These are phyloP conservation scores for Orbilia ellipsospora DNA, from an alignment of 2,329 filamentous ascomycete species.

Conservation along the genomic window DNA sequence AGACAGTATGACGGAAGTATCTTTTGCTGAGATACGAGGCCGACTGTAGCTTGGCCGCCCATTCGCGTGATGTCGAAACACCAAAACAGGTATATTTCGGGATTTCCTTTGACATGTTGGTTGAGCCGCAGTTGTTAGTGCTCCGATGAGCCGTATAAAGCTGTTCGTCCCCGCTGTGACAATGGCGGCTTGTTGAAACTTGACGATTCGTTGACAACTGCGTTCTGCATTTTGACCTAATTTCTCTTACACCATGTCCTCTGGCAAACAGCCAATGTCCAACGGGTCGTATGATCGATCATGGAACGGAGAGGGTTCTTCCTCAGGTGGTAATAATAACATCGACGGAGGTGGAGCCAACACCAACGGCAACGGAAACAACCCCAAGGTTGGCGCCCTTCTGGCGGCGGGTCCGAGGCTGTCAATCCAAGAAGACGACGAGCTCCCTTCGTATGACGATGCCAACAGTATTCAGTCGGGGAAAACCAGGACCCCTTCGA, in stretches of 20 bases:
- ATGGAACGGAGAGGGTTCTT: constrained; percentile 23
- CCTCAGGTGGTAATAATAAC: not conserved
- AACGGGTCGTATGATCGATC: constrained; percentile 6
- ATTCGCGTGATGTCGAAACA: too few species aligned
- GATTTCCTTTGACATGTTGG: too few species aligned
- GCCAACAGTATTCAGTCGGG: constrained; percentile 47
- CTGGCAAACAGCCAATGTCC: constrained; percentile 23
- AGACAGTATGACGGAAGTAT: too few species aligned
- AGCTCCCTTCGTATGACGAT: constrained; percentile 45
- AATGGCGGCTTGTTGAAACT: too few species aligned
- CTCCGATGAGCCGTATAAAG: too few species aligned
- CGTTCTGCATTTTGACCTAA: too few species aligned
- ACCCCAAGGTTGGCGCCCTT: constrained; percentile 20
- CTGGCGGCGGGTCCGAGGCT: constrained; percentile 33
- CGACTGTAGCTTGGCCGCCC: too few species aligned
- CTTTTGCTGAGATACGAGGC: too few species aligned
- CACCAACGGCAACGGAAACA: not conserved
- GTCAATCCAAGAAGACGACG: constrained; percentile 24
- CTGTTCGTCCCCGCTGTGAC: too few species aligned
- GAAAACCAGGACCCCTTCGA: not conserved
- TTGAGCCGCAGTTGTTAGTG: too few species aligned
- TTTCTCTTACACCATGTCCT: constrained; percentile 11
- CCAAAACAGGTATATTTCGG: too few species aligned
- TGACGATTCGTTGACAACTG: too few species aligned
- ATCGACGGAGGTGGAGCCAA: not conserved